Conservation (phyloP, 2,329 filamentous ascomycete species). For the Mariannaea elegans region DNA sequence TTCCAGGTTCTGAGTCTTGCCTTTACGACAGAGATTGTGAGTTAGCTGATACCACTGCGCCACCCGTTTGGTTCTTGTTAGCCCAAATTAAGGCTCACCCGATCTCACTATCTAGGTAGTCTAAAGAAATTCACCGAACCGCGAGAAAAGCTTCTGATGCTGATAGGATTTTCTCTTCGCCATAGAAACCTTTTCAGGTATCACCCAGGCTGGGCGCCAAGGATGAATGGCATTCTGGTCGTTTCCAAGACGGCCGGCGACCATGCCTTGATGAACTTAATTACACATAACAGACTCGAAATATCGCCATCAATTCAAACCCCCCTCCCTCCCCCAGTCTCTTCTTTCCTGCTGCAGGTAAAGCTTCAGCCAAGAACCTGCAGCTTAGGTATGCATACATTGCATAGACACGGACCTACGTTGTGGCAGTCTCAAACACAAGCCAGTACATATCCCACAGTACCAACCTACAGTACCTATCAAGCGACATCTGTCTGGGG, state of each 20-base stretch:
- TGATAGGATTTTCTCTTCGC: slow-evolving; percentile 16
- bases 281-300: neutral
- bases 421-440: neutral
- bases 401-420: too few relatives aligned
- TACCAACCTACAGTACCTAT: too few relatives aligned
- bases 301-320: slow-evolving; percentile 1
- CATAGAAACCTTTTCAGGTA: neutral
- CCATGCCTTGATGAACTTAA: neutral
- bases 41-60: neutral
- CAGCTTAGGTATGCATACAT: slow-evolving; percentile 4
- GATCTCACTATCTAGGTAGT: slow-evolving; percentile 27
- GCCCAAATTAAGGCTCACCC: slow-evolving; percentile 15
- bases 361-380: neutral
- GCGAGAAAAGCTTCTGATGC: slow-evolving; percentile 19
- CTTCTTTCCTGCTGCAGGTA: neutral
- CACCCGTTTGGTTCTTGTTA: slow-evolving; percentile 3
- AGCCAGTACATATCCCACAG: too few relatives aligned
- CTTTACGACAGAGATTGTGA: too few relatives aligned
- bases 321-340: slow-evolving; percentile 1
- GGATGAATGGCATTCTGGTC: slow-evolving; percentile 24
- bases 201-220: slow-evolving; percentile 26
- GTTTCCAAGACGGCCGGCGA: neutral
- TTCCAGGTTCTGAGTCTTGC: slow-evolving; percentile 6
- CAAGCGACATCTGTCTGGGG: slow-evolving; percentile 7
- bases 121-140: slow-evolving; percentile 30